Base-by-base conservation (phyloP, 2,329 filamentous ascomycete species). In the Stemphylium lycopersici region DNA sequence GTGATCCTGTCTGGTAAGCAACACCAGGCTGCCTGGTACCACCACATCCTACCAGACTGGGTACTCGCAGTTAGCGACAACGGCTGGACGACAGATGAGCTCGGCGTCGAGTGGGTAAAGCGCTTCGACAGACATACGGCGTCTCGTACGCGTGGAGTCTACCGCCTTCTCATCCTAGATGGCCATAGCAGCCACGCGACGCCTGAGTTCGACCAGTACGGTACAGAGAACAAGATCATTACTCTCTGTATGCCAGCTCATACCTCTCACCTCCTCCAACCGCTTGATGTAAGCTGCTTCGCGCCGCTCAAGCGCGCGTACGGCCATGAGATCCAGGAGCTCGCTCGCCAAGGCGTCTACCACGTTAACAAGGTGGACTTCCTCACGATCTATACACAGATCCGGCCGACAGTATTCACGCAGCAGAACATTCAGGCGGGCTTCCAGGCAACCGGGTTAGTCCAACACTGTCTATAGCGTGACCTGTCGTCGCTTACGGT, bases 241-340 rank as follows among this genome's bases (percentile, higher is more conserved):
- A 45, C 48, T 20, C 48, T 52, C 40, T 52, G 15, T 33, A 45
- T 52, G 26, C 48, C 16, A 8, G 15, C 26, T 26, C 10, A 46
- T 32, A 72, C 62, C 15, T 77, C 69, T 42, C 62, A 78, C 60
- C 48, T 75, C 15, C 69, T 76, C 15, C 65, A 80, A 62, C 75
- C 69, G 43, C 72, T 79, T 49, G 65, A 79, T 71, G 59, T 77
- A 38, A 64, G 64, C 22, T 73, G 65, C 61, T 79, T 78, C 63
- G 44, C 60, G 68, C 65, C 65, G 15, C 66, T 66, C 61, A 48
- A 54, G 20, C 16, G 54, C 22, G 53, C 55, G 45, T 65, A 66
- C n/a, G 5, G 34, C 3, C 8, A 39, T 20, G 4, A 20, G 20
- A 20, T 20, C 20, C 20, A 20, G 8, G n/a, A 47, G 33, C 44